These are phyloP conservation scores for Aspergillus transmontanensis DNA, from an alignment of 2,329 filamentous ascomycete genomes.

Conservation along the genomic window DNA sequence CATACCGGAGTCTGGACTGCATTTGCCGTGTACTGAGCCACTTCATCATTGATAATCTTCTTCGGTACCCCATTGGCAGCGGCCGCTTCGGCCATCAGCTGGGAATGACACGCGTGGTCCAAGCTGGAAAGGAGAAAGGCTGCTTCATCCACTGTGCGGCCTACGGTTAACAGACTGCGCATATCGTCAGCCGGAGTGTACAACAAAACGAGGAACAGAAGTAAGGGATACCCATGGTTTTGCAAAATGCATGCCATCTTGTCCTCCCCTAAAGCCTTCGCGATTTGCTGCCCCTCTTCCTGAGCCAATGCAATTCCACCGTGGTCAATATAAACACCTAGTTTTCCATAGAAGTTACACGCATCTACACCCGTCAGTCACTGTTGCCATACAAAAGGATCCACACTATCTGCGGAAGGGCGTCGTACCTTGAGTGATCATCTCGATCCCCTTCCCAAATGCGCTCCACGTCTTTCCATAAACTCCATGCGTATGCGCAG, in stretches of 20 bases:
- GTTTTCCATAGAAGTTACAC: constrained; percentile 42
- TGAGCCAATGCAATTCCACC: constrained; percentile 44
- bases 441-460: constrained; percentile 61
- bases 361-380: constrained; percentile 30
- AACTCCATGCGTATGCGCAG: constrained; percentile 61
- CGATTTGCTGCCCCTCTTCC: constrained; percentile 44
- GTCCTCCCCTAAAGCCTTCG: constrained; percentile 40
- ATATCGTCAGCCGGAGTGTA: constrained; percentile 9
- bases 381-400: neutral
- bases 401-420: neutral
- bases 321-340: constrained; percentile 43
- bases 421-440: constrained; percentile 59
- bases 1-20: constrained; percentile 39
- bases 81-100: constrained; percentile 45
- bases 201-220: neutral
- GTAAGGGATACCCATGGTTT: constrained; percentile 40
- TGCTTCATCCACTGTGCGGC: constrained; percentile 44
- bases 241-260: constrained; percentile 46
- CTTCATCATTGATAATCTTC: constrained; percentile 36
- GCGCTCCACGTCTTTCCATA: constrained; percentile 65
- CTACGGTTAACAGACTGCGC: constrained; percentile 42
- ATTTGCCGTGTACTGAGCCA: constrained; percentile 39
- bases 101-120: constrained; percentile 46
- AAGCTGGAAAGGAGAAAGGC: constrained; percentile 43
- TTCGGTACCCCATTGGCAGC: constrained; percentile 42